Evolutionary conservation across 2,329 filamentous ascomycete genomes (phyloP).

Genomic region (Juglanconis oblonga): DNA sequence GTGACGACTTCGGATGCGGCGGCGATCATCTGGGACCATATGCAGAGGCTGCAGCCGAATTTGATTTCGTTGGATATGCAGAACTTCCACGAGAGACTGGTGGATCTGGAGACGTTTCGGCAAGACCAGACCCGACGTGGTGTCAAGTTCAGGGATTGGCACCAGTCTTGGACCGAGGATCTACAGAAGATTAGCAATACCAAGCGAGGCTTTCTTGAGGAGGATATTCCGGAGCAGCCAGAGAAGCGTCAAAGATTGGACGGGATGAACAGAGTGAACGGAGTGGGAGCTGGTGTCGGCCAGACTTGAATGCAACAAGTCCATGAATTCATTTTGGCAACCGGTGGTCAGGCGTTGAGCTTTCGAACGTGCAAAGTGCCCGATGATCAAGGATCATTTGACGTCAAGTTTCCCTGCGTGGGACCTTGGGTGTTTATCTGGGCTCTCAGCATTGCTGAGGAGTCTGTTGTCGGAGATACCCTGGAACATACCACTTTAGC

Average conservation of each 20-base stretch:
- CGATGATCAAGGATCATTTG: too few species aligned
- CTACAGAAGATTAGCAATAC: background rate
- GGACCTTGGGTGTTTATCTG: too few species aligned
- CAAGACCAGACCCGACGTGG: background rate
- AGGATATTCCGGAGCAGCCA: background rate
- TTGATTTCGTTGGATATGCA: slow-evolving; percentile 4
- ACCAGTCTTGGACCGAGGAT: background rate
- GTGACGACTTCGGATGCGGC: slow-evolving; percentile 10
- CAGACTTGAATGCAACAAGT: too few species aligned
- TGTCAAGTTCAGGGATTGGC: background rate
- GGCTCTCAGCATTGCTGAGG: too few species aligned
- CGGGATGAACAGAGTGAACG: slow-evolving; percentile 1
- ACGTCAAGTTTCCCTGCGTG: too few species aligned
- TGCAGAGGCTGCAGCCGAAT: slow-evolving; percentile 4
- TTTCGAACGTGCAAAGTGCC: too few species aligned
- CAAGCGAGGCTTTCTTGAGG: background rate
- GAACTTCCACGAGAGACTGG: slow-evolving; percentile 9
- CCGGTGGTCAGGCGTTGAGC: too few species aligned
- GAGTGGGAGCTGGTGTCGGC: too few species aligned
- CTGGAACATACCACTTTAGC: too few species aligned
- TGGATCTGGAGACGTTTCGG: background rate
- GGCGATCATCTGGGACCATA: slow-evolving; percentile 9
- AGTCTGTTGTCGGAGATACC: too few species aligned
- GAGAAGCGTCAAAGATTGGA: slow-evolving; percentile 10
- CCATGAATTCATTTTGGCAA: too few species aligned